phyloP scores from a whole-genome alignment of 202 grass and related monocot species.

The Carex sylvatica region DNA sequence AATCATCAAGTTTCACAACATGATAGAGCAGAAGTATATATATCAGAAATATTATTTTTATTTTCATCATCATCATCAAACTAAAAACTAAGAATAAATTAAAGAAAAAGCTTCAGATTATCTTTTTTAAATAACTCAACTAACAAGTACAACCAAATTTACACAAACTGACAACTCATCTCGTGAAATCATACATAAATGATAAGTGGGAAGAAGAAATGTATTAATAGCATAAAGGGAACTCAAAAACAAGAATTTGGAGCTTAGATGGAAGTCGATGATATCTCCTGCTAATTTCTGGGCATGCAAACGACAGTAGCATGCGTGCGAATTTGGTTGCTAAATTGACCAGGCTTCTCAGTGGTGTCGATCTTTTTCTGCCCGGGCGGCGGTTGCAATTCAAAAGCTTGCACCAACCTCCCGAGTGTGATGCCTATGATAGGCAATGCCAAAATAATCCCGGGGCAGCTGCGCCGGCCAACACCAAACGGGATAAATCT shows the following conservation, averaged over 20 bases:
- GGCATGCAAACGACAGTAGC: slow-evolving; percentile 77
- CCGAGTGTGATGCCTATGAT: slow-evolving; percentile 79
- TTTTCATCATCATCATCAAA: background rate
- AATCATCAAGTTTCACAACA: background rate
- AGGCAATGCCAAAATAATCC: slow-evolving; percentile 70
- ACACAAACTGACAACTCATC: background rate
- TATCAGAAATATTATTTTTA: background rate
- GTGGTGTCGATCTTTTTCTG: slow-evolving; percentile 51
- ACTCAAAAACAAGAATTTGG: background rate
- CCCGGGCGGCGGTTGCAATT: slow-evolving; percentile 56
- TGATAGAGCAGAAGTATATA: background rate
- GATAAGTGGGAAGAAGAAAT: background rate
- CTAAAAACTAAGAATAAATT: background rate
- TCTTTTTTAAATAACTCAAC: slow-evolving; percentile 13
- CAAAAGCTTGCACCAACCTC: slow-evolving; percentile 62
- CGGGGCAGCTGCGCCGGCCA: slow-evolving; percentile 73
- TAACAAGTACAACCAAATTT: slow-evolving; percentile 20
- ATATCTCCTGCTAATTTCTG: slow-evolving; percentile 9
- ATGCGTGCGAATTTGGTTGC: slow-evolving; percentile 82
- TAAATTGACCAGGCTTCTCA: slow-evolving; percentile 86
- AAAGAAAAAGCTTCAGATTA: background rate
- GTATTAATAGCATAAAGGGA: background rate
- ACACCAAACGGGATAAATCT: slow-evolving; percentile 73
- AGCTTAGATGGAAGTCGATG: background rate
- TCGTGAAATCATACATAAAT: slow-evolving; percentile 1